These are phyloP conservation scores for Yamagishiella unicocca DNA, from an alignment of 139 green algal genomes.

Conservation along the genomic window DNA sequence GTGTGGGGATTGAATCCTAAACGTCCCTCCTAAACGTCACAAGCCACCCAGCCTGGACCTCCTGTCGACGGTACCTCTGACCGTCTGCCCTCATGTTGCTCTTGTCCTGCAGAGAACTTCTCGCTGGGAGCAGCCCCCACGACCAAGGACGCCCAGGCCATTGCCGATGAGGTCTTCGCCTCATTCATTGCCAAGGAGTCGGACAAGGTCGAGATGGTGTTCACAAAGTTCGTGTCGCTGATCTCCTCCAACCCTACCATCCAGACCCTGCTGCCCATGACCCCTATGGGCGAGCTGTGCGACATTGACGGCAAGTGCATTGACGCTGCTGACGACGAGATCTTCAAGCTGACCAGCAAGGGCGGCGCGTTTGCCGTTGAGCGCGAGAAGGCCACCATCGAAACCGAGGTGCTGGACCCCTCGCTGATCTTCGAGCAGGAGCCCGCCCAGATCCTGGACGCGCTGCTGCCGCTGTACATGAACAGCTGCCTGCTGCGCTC, in stretches of 20 bases:
- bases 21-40: no score
- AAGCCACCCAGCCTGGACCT: no score
- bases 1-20: no score
- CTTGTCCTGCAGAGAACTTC: conserved; percentile 75
- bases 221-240: conserved; percentile 99
- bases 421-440: conserved; percentile 99
- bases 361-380: conserved; percentile 92
- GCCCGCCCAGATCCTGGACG: conserved; percentile 97
- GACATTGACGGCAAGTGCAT: conserved; percentile 97
- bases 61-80: no score
- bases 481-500: conserved; percentile 93
- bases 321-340: conserved; percentile 96
- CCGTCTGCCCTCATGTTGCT: no score
- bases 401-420: conserved; percentile 78
- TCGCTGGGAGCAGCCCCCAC: conserved; percentile 88
- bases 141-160: conserved; percentile 97
- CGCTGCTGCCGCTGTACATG: conserved; percentile 98
- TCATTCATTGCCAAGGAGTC: conserved; percentile 94
- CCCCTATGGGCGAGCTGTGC: conserved; percentile 93
- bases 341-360: conserved; percentile 87
- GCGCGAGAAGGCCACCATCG: conserved; percentile 83
- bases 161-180: conserved; percentile 97
- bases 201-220: conserved; percentile 97
- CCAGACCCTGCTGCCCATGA: conserved; percentile 96
- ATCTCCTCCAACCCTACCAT: conserved; percentile 92